These are phyloP conservation scores for Helicocarpus griseus DNA, from an alignment of 2,329 filamentous ascomycete species.

Conservation along the genomic window DNA sequence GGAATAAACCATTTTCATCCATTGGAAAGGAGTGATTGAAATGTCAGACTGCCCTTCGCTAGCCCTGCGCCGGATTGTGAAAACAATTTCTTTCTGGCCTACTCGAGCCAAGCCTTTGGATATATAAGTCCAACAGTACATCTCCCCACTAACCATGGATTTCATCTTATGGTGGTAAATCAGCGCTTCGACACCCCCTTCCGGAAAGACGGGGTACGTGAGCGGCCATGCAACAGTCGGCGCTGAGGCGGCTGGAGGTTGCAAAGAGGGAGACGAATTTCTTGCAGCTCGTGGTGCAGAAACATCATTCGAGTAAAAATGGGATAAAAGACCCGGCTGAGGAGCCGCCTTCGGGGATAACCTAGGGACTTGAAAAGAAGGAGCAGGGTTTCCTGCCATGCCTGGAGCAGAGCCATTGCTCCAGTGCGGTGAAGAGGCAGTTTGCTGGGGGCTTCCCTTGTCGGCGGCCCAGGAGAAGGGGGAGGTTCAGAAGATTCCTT, in stretches of 20 bases:
- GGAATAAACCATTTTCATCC: conserved; percentile 8
- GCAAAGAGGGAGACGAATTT: background rate
- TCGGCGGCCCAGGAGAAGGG: background rate
- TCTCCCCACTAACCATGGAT: conserved; percentile 5
- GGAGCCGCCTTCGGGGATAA: too few species aligned
- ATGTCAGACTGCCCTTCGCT: conserved; percentile 5
- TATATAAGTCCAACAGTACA: conserved; percentile 11
- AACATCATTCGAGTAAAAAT: background rate
- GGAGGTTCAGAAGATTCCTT: background rate
- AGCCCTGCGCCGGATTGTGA: conserved; percentile 4
- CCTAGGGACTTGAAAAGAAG: too few species aligned
- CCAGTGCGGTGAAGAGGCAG: too few species aligned
- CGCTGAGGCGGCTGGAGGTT: background rate
- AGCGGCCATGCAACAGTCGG: conserved; percentile 4
- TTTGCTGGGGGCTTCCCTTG: background rate
- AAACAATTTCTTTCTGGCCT: conserved; percentile 9
- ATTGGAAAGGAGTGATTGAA: conserved; percentile 6
- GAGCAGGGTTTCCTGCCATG: too few species aligned
- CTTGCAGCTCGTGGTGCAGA: background rate
- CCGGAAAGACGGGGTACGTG: background rate
- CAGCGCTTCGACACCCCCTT: conserved; percentile 3
- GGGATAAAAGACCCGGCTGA: background rate
- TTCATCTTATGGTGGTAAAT: conserved; percentile 7
- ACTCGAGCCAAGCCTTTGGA: conserved; percentile 6
- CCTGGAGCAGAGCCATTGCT: too few species aligned